A percentile compares a stretch with the other conserved stretches of the same genome.
Conservation (phyloP, 345 rosid genomes). For the Pugionium cornutum region DNA sequence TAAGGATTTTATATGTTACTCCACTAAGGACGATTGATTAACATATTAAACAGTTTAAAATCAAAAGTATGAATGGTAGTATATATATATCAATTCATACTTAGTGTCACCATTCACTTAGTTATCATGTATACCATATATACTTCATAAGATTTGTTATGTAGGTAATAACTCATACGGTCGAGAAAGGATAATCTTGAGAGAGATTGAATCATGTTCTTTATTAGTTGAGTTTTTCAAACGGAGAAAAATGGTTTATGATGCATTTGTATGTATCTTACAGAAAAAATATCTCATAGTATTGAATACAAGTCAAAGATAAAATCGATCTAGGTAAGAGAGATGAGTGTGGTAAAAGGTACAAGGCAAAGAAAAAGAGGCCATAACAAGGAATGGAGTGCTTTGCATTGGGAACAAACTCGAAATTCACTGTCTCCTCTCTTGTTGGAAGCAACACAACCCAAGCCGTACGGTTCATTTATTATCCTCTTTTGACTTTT, state of each 20-base stretch:
- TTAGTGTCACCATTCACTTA: conserved; percentile 4
- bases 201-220: conserved; percentile 12
- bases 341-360: conserved; percentile 31
- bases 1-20: too few species aligned
- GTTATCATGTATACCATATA: neutral
- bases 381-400: conserved; percentile 41
- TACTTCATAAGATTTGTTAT: neutral
- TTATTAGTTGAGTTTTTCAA: neutral
- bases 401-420: conserved; percentile 41
- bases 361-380: conserved; percentile 40
- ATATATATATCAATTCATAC: too few species aligned
- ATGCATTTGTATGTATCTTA: neutral
- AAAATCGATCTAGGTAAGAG: conserved; percentile 31
- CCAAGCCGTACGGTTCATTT: conserved; percentile 36
- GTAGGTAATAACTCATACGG: conserved; percentile 4
- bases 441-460: conserved; percentile 34
- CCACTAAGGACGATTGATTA: too few species aligned
- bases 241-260: neutral
- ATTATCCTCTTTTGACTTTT: conserved; percentile 38
- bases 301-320: neutral
- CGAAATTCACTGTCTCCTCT: conserved; percentile 37
- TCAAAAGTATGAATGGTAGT: too few species aligned
- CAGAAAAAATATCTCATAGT: conserved; percentile 16
- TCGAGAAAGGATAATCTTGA: conserved; percentile 2
- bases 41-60: too few species aligned